phyloP scores from a whole-genome alignment of 2,329 filamentous ascomycete genomes.

The Cordyceps farinosa region DNA sequence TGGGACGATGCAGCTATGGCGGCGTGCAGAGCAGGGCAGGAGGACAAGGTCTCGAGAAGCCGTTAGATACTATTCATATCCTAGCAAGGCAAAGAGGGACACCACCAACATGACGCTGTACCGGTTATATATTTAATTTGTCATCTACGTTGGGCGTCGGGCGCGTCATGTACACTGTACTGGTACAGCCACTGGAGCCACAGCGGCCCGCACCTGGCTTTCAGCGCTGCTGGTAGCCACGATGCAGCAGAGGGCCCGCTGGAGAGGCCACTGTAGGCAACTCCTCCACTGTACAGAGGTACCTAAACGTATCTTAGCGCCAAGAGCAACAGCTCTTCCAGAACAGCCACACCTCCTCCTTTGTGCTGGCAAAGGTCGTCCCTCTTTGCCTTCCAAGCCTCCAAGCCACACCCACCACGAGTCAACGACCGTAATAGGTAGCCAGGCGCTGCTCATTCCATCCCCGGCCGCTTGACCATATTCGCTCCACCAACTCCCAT shows the following conservation, averaged over 20 bases:
- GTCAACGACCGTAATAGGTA: background rate
- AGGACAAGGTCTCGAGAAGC: background rate
- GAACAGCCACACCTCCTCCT: background rate
- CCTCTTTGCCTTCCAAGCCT: background rate
- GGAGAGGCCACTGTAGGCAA: background rate
- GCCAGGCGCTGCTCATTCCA: background rate
- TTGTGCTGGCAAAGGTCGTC: background rate
- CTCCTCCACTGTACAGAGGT: no score
- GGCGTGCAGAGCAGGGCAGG: background rate
- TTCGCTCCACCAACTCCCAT: slow-evolving; percentile 1
- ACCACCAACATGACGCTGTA: no score
- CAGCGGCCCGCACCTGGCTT: no score
- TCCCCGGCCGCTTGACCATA: background rate
- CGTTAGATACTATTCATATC: background rate
- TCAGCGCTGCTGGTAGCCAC: no score
- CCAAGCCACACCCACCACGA: slow-evolving; percentile 17
- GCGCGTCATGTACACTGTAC: no score
- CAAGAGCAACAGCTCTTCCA: background rate
- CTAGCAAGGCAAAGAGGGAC: no score
- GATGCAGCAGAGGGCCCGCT: background rate
- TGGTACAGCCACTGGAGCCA: no score
- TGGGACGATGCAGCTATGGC: background rate
- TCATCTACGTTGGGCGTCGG: no score
- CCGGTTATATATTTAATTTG: no score
- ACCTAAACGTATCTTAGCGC: background rate